Evolutionary conservation across 2,329 filamentous ascomycete genomes (phyloP).

Genomic region (Exophiala sideris): DNA sequence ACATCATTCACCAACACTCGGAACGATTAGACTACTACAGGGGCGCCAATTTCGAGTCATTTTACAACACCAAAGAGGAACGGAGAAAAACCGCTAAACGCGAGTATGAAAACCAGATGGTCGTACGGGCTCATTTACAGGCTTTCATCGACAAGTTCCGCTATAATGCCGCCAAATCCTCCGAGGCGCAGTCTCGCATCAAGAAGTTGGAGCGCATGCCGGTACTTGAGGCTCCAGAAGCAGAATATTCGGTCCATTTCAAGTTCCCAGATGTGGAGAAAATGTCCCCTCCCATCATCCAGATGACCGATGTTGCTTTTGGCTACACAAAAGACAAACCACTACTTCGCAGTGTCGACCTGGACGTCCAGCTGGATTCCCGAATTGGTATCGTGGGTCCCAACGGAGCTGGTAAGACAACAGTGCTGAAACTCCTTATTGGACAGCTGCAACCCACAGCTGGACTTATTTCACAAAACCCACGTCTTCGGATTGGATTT

Average conservation of each 20-base stretch:
- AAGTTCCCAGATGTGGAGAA: constrained; percentile 97
- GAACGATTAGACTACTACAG: constrained; percentile 98
- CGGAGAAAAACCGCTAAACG: constrained; percentile 92
- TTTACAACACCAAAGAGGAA: constrained; percentile 97
- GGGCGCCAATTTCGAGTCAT: constrained; percentile 92
- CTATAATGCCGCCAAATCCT: constrained; percentile 98
- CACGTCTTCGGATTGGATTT: constrained; percentile 86
- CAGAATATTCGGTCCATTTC: constrained; percentile 94
- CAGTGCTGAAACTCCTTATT: constrained; percentile 94
- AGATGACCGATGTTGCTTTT: constrained; percentile 91
- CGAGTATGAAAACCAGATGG: constrained; percentile 99
- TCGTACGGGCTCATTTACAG: constrained; percentile 85
- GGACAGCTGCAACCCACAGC: constrained; percentile 72
- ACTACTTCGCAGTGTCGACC: constrained; percentile 79
- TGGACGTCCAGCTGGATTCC: constrained; percentile 96
- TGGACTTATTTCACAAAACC: constrained; percentile 83
- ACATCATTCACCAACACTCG: constrained; percentile 98
- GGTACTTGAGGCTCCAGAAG: constrained; percentile 81
- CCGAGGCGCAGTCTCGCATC: constrained; percentile 95
- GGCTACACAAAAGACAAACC: constrained; percentile 78
- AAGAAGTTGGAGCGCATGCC: constrained; percentile 99
- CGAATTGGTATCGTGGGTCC: constrained; percentile 98
- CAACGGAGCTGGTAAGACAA: constrained; percentile 98
- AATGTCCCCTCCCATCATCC: constrained; percentile 92
- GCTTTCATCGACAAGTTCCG: constrained; percentile 99